A percentile compares a stretch with the other conserved stretches of the same genome.
These are phyloP conservation scores for Limnanthes douglasii DNA, from an alignment of 345 rosid genomes.

Conservation along the genomic window DNA sequence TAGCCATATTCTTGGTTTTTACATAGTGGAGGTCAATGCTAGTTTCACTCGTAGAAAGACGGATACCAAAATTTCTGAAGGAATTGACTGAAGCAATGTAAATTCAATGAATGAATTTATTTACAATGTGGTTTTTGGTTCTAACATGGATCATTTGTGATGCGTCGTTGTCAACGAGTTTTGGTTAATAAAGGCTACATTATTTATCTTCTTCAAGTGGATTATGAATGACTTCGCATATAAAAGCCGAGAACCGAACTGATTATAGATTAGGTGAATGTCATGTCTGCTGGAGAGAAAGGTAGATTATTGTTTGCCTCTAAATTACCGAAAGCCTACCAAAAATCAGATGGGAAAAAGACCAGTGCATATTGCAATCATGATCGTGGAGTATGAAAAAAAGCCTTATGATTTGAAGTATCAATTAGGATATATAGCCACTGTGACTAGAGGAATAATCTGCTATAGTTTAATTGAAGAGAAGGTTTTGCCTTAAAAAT, in stretches of 20 bases:
- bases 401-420: too few species aligned
- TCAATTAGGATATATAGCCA: too few species aligned
- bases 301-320: constrained; percentile 66
- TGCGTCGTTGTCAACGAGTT: too few species aligned
- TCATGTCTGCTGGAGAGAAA: constrained; percentile 97
- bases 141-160: constrained; percentile 53
- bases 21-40: constrained; percentile 95
- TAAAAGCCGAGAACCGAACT: constrained; percentile 67
- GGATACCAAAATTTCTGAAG: constrained; percentile 55
- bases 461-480: too few species aligned
- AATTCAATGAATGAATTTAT: constrained; percentile 89
- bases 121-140: constrained; percentile 62
- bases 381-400: too few species aligned
- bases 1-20: constrained; percentile 85
- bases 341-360: constrained; percentile 99
- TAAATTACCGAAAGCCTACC: constrained; percentile 81
- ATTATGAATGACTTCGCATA: too few species aligned
- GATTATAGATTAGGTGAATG: constrained; percentile 99
- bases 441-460: too few species aligned
- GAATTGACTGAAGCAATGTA: constrained; percentile 93
- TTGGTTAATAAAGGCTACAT: too few species aligned
- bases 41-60: constrained; percentile 99
- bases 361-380: constrained; percentile 67
- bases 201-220: too few species aligned
- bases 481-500: too few species aligned